These are phyloP conservation scores for Verticillium zaregamsianum DNA, from an alignment of 2,329 filamentous ascomycete species.

Conservation along the genomic window DNA sequence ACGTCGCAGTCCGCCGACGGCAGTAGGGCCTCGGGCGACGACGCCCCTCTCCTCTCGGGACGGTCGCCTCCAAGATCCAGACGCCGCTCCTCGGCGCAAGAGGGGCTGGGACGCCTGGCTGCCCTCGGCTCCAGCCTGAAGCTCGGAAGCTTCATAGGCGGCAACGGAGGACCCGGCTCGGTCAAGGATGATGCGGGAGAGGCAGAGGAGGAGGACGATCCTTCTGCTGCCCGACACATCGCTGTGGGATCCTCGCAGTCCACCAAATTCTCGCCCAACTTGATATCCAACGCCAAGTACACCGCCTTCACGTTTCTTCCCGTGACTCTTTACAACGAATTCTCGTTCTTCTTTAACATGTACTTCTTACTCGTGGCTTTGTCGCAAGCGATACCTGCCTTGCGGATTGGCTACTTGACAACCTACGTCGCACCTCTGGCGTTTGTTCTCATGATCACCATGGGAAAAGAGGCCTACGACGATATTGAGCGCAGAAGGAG, in stretches of 20 bases:
- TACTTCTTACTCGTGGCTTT: slow-evolving; percentile 95
- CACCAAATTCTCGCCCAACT: slow-evolving; percentile 79
- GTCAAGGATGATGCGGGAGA: slow-evolving; percentile 36
- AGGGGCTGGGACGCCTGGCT: slow-evolving; percentile 37
- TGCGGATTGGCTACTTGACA: slow-evolving; percentile 90
- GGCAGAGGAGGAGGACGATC: slow-evolving; percentile 53
- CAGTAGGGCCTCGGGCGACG: slow-evolving; percentile 60
- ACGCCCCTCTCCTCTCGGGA: slow-evolving; percentile 66
- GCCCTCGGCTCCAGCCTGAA: slow-evolving; percentile 51
- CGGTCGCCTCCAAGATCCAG: slow-evolving; percentile 19
- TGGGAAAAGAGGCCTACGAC: slow-evolving; percentile 94
- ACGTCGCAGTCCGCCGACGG: slow-evolving; percentile 55
- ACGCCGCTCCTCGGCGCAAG: slow-evolving; percentile 33
- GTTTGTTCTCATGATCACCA: slow-evolving; percentile 86
- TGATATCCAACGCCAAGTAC: slow-evolving; percentile 96
- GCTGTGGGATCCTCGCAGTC: slow-evolving; percentile 70
- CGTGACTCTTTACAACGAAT: slow-evolving; percentile 94
- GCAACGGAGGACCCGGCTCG: slow-evolving; percentile 22
- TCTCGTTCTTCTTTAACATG: slow-evolving; percentile 99
- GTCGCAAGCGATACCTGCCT: slow-evolving; percentile 83
- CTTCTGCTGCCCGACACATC: slow-evolving; percentile 69
- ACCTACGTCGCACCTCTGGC: slow-evolving; percentile 91
- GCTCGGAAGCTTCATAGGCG: slow-evolving; percentile 64
- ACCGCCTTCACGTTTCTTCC: slow-evolving; percentile 93
- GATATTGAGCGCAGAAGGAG: slow-evolving; percentile 82